Conservation (phyloP, 345 rosid species). For the Viola odorata region DNA sequence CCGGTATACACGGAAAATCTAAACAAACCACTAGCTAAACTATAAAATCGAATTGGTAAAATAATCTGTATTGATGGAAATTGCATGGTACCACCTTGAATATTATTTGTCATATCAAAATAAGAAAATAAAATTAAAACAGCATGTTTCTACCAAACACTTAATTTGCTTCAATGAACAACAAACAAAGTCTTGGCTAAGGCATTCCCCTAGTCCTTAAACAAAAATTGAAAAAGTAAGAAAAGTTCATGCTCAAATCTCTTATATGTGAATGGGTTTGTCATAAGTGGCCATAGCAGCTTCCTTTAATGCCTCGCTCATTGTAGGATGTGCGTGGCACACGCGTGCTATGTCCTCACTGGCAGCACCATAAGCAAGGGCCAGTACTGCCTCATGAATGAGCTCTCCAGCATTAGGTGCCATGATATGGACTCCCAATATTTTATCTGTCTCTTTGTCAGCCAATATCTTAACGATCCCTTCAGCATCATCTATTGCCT, state of each 20-base stretch:
- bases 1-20: too few relatives aligned
- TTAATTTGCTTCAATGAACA: constrained; percentile 16
- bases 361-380: constrained; percentile 75
- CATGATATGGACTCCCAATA: constrained; percentile 95
- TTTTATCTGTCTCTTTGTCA: constrained; percentile 92
- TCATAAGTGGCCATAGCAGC: constrained; percentile 99
- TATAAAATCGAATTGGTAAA: not conserved
- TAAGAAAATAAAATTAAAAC: constrained; percentile 2
- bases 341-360: constrained; percentile 97
- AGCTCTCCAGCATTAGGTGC: constrained; percentile 94
- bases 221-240: constrained; percentile 16
- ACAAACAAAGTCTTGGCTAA: constrained; percentile 8
- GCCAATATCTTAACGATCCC: constrained; percentile 91
- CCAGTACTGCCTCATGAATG: constrained; percentile 91
- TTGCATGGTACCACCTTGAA: not conserved
- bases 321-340: constrained; percentile 98
- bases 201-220: constrained; percentile 12
- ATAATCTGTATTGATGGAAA: not conserved
- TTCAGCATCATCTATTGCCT: constrained; percentile 91
- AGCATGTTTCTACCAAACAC: constrained; percentile 18
- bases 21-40: too few relatives aligned
- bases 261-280: constrained; percentile 92
- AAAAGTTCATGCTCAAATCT: constrained; percentile 2
- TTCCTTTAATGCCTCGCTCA: constrained; percentile 99
- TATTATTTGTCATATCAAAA: not conserved